Percentiles rank a stretch among this genome's conserved stretches.
phyloP scores from a whole-genome alignment of 371 early-diverging fungal genomes.

The Lichtheimia ornata region DNA sequence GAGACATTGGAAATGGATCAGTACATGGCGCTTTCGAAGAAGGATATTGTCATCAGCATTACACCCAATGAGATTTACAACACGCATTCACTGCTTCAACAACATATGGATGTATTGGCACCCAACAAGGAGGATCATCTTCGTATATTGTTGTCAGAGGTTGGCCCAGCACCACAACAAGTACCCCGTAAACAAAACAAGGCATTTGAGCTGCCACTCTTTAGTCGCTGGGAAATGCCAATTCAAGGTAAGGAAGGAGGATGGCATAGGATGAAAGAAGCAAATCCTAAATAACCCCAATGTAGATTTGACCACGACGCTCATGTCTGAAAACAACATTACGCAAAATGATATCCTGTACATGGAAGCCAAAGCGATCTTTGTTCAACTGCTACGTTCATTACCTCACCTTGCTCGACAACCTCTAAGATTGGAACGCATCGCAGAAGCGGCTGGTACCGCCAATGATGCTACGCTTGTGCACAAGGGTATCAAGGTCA shows the following conservation, averaged over 20 bases:
- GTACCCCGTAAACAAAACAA: conserved; percentile 82
- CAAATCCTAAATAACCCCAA: not conserved
- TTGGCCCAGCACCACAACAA: conserved; percentile 77
- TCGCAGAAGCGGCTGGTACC: conserved; percentile 86
- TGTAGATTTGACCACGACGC: conserved; percentile 45
- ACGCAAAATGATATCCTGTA: conserved; percentile 89
- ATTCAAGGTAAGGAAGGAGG: conserved; percentile 55
- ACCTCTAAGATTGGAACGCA: conserved; percentile 62
- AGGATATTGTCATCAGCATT: conserved; percentile 81
- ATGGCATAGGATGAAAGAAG: not conserved
- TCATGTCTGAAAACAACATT: conserved; percentile 76
- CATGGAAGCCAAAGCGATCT: conserved; percentile 88
- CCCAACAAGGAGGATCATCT: conserved; percentile 79
- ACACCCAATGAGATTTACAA: conserved; percentile 91
- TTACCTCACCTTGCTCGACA: conserved; percentile 58
- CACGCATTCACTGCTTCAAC: conserved; percentile 78
- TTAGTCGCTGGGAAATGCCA: conserved; percentile 88
- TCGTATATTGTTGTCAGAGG: conserved; percentile 71
- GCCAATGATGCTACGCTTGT: conserved; percentile 76
- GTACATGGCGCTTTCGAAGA: conserved; percentile 89
- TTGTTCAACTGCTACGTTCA: conserved; percentile 87
- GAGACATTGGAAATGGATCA: conserved; percentile 95
- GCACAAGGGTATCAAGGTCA: conserved; percentile 89
- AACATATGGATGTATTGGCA: conserved; percentile 78
- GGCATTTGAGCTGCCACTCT: conserved; percentile 75